Evolutionary conservation across 1,284 basidiomycete species (phyloP), one percentile per base, ranked within the genome.

Genomic region (Boletellus deceptivus): DNA sequence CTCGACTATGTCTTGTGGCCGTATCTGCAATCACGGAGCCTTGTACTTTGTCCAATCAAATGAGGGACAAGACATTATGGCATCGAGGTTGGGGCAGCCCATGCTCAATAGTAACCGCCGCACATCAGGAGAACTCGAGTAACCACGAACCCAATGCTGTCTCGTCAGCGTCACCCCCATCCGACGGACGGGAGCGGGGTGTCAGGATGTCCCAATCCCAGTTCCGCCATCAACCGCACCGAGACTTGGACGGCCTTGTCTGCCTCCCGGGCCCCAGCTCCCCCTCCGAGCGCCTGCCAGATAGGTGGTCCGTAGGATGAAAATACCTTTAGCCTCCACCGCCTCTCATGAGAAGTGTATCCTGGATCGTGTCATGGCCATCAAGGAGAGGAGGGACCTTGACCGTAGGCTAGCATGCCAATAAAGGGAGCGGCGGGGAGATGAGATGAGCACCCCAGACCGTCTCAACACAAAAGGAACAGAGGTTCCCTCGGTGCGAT

Each of bases 401-500:
- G 52, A 18, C 63, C 58, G 51, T 67, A 67, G 16, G 70, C 62
- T 55, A 75, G 49, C 9, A 25, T 25, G 8, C 2, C 25, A 25
- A 25, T 8, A 24, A 24, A 6, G 24, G 24, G 24, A 6, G 7
- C 4, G 24, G 7, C 7, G 24, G 24, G 24, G 24, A 72, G 61
- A 52, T 65, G 71, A 3, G 70, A 70, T 24, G 60, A 6, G 60
- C 41, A 62, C 57, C 46, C 72, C 69, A 61, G 72, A 70, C 70
- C 69, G 54, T 72, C 71, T 24, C 71, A 66, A 40, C 69, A 72
- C 11, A 69, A 64, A 3, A 70, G 56, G 8, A 70, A 70, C 39
- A 71, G 61, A 17, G 74, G 59, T 13, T 29, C 29, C 29, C 29
- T 31, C 29, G 29, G 13, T 13, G 29, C 10, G 13, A 48, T 48